phyloP scores from a whole-genome alignment of 768 basidiomycete species.

The Hebeloma cylindrosporum region DNA sequence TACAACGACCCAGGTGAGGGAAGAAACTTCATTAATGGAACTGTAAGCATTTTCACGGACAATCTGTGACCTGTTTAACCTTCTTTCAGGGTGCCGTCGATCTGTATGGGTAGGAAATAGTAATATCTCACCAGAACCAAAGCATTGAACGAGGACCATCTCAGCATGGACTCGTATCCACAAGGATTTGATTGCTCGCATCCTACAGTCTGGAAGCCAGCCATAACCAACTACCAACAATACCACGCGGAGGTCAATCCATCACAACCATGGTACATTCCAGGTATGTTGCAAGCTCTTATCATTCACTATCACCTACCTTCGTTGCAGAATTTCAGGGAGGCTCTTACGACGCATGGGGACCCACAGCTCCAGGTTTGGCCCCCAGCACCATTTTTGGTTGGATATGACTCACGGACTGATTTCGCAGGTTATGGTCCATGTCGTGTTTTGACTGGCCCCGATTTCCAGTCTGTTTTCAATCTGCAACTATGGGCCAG shows the following conservation, averaged over 20 bases:
- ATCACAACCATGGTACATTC: slow-evolving; percentile 69
- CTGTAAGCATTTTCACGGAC: slow-evolving; percentile 38
- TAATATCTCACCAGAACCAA: neutral
- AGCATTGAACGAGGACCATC: slow-evolving; percentile 1
- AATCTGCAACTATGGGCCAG: slow-evolving; percentile 76
- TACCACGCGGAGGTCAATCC: slow-evolving; percentile 57
- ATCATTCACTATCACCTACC: slow-evolving; percentile 8
- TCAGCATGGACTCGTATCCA: slow-evolving; percentile 67
- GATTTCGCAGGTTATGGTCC: slow-evolving; percentile 53
- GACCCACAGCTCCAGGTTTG: slow-evolving; percentile 64
- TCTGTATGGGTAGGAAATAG: slow-evolving; percentile 58
- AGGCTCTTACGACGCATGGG: slow-evolving; percentile 83
- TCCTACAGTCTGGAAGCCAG: slow-evolving; percentile 61
- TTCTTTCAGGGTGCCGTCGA: slow-evolving; percentile 63
- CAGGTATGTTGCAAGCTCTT: slow-evolving; percentile 40
- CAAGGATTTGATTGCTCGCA: slow-evolving; percentile 82
- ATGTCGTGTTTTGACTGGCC: slow-evolving; percentile 66
- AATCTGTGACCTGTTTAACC: neutral
- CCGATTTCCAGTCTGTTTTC: slow-evolving; percentile 78
- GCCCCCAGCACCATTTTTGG: neutral
- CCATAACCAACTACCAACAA: slow-evolving; percentile 60
- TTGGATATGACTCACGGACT: slow-evolving; percentile 3
- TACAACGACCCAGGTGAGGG: slow-evolving; percentile 68
- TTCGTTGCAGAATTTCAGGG: slow-evolving; percentile 55
- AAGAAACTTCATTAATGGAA: slow-evolving; percentile 68